Evolutionary conservation across 208 protist species (phyloP).

Genomic region (Crithidia acanthocephali): DNA sequence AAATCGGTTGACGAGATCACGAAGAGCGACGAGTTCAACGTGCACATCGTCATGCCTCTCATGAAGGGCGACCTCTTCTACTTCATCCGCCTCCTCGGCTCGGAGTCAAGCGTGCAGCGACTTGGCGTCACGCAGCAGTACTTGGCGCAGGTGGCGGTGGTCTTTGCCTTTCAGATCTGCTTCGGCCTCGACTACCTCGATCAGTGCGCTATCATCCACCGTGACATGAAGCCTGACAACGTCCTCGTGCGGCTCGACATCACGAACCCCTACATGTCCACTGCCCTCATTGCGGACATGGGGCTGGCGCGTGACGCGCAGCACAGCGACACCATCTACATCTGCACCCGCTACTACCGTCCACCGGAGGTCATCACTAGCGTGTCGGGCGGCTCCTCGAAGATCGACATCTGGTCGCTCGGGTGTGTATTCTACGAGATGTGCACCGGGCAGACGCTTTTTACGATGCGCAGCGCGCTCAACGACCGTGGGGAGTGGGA

Average conservation of each 20-base stretch:
- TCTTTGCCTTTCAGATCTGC: conserved; percentile 89
- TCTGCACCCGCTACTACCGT: conserved; percentile 97
- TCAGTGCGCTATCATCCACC: conserved; percentile 92
- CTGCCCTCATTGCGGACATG: conserved; percentile 84
- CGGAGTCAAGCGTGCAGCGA: conserved; percentile 25
- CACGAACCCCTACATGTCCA: conserved; percentile 68
- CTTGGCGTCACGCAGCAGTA: conserved; percentile 45
- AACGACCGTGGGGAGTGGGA: conserved; percentile 81
- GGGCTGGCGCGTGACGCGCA: conserved; percentile 84
- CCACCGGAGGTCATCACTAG: conserved; percentile 95
- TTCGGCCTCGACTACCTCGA: conserved; percentile 92
- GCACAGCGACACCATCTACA: conserved; percentile 90
- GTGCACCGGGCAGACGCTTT: conserved; percentile 93
- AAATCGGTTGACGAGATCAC: conserved; percentile 30
- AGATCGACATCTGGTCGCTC: conserved; percentile 94
- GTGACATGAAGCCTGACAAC: conserved; percentile 98
- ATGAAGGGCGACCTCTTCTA: conserved; percentile 86
- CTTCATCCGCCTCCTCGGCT: conserved; percentile 60
- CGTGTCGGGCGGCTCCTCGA: conserved; percentile 60
- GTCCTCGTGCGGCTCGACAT: conserved; percentile 90
- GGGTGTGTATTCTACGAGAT: conserved; percentile 97
- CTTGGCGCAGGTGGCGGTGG: conserved; percentile 59
- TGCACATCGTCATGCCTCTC: conserved; percentile 92
- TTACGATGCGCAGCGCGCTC: conserved; percentile 79
- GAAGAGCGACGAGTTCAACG: conserved; percentile 59